A percentile compares a stretch with the other conserved stretches of the same genome.
Conservation (phyloP, 768 basidiomycete species). For the Butyriboletus loyo region DNA sequence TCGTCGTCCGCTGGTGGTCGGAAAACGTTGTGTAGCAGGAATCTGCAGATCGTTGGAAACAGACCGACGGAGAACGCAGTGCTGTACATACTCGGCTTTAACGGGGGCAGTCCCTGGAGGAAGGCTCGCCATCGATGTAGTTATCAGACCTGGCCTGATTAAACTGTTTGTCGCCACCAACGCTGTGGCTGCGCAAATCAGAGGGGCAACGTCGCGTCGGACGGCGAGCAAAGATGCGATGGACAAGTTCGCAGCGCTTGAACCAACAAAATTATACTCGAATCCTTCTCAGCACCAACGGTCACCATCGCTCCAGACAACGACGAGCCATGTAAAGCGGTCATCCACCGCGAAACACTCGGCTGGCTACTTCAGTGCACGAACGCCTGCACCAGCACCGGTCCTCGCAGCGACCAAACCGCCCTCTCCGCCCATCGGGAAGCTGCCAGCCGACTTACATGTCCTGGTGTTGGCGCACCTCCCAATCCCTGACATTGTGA, state of each 20-base stretch:
- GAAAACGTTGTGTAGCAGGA: slow-evolving; percentile 33
- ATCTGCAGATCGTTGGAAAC: slow-evolving; percentile 31
- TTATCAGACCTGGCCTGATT: background rate
- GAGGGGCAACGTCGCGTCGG: background rate
- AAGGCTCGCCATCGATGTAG: slow-evolving; percentile 1
- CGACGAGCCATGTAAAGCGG: slow-evolving; percentile 17
- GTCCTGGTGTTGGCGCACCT: slow-evolving; percentile 68
- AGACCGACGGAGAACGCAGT: background rate
- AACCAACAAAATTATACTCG: slow-evolving; percentile 62
- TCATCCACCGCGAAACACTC: slow-evolving; percentile 6
- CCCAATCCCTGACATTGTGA: slow-evolving; percentile 76
- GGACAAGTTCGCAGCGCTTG: slow-evolving; percentile 87
- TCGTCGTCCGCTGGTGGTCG: slow-evolving; percentile 47
- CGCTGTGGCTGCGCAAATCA: slow-evolving; percentile 12
- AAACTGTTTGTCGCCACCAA: background rate
- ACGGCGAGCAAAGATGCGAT: slow-evolving; percentile 35
- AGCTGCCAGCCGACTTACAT: slow-evolving; percentile 76
- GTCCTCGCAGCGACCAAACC: slow-evolving; percentile 23
- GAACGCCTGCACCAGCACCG: background rate
- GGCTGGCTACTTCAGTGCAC: slow-evolving; percentile 1
- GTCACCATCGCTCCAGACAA: background rate
- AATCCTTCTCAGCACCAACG: slow-evolving; percentile 31
- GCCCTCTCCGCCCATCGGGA: slow-evolving; percentile 56
- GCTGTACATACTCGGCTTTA: slow-evolving; percentile 45
- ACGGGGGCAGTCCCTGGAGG: slow-evolving; percentile 50